phyloP scores from a whole-genome alignment of 306 rosid species.

The Sophora flavescens region DNA sequence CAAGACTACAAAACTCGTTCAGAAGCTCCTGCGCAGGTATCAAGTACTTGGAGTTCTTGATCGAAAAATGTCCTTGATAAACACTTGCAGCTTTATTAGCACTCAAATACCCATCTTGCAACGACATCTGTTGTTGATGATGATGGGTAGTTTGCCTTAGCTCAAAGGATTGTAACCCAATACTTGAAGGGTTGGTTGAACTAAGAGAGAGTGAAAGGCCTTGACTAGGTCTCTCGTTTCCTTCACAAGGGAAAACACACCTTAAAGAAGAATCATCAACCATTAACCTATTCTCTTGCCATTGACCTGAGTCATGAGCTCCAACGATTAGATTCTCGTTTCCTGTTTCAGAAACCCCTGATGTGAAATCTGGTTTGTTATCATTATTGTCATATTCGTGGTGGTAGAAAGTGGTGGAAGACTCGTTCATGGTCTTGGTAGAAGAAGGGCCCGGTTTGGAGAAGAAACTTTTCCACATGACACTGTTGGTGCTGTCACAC shows the following conservation, averaged over 20 bases:
- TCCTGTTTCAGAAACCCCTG: conserved; percentile 60
- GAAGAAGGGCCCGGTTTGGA: conserved; percentile 53
- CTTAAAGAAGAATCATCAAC: conserved; percentile 81
- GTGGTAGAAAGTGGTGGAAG: conserved; percentile 49
- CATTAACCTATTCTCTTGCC: conserved; percentile 63
- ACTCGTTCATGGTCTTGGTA: conserved; percentile 52
- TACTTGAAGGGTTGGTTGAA: conserved; percentile 71
- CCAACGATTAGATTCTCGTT: conserved; percentile 58
- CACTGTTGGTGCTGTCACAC: conserved; percentile 32
- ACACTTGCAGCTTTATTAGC: conserved; percentile 42
- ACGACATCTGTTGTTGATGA: conserved; percentile 50
- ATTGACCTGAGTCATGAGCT: conserved; percentile 47
- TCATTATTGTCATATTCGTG: not conserved
- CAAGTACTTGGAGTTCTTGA: conserved; percentile 74
- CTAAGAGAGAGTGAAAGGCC: conserved; percentile 89
- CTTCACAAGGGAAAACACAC: conserved; percentile 79
- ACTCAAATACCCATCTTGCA: conserved; percentile 48
- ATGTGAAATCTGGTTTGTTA: conserved; percentile 53
- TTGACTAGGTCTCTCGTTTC: conserved; percentile 85
- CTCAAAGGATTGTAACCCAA: conserved; percentile 80
- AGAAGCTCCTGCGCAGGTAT: conserved; percentile 77
- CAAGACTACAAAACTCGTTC: conserved; percentile 88
- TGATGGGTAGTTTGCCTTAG: conserved; percentile 59
- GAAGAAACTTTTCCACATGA: conserved; percentile 57
- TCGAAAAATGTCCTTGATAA: conserved; percentile 54